Base-by-base conservation (phyloP, 2,329 filamentous ascomycete species). In the Alternaria solani region DNA sequence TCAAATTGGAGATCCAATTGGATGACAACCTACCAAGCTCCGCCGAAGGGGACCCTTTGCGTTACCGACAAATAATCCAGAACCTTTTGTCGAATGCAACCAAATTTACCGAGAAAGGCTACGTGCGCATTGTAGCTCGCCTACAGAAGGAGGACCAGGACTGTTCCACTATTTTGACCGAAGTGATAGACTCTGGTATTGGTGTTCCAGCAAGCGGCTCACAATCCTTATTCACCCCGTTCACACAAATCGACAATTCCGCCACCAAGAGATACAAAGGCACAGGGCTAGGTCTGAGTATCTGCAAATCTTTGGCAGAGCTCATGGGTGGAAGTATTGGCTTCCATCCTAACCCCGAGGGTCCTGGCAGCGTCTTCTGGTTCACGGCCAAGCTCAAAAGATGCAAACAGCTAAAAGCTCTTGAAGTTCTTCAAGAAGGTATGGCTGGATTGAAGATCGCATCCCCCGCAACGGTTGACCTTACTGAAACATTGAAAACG, bases 61-160 rank as follows among this genome's bases (percentile, higher is more conserved):
- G 87, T 16, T 88, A 86, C 66, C 84, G 87, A 8, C 87, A 89
- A 64, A 84, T 89, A 16, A 69, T 89, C n/a, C 85, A 88, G 63
- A 89, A 89, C 63, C 78, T 89, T 5, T 76, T 89, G 16, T 81
- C 83, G 16, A 89, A 89, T 65, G 87, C 87, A 1, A 82, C 83
- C 43, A 89, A 89, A 63, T 89, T 89, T 65, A 89, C 87, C 4
- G 84, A 88, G 23, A 74, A 80, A 32, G 87, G 87, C 0, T 81
- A 80, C 57, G 81, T 89, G 34, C 76, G 78, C 1, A 78, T 88
- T 11, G 69, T 75, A 2, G 78, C 80, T 0, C 78, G 76, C 0
- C 73, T 84, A 7, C 57, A 80, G 2, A 63, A 71, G 2, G 80
- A 86, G 39, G 78, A 83, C 39, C 75, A 80, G 1, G 76, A 75